Base-by-base conservation (phyloP, 305 asterid genomes). In the Rubia occidens region DNA sequence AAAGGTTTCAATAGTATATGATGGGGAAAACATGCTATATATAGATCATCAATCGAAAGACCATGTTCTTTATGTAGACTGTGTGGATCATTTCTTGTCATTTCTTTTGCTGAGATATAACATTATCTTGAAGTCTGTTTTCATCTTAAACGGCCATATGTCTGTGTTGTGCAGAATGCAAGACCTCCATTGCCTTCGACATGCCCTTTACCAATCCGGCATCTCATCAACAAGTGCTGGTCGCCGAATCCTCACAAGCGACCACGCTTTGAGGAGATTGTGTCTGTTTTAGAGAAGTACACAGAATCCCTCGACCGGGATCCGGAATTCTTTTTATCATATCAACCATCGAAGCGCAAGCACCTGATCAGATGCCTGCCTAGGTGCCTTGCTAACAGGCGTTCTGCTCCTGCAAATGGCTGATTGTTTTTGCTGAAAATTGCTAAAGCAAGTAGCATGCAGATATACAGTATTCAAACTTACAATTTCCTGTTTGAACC, bases 141-240 rank as follows among this genome's bases (percentile, higher is more conserved):
- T 14, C 60, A 20, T n/a, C 61, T 0, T 26, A 9, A 55, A 55
- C n/a, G 32, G 20, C 61, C 61, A 6, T 9, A n/a, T 42, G 68
- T 9, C 62, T 47, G 60, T 66, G 9, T 9, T 74, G 49, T 72
- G 71, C 86, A 93, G 98, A 88, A 90, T 72, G 92, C 88, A 59
- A 86, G 98, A 77, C 98, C 98, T 10, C 95, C 94, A 11, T 71
- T 93, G 79, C 98, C 97, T 6, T 66, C 95, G 14, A 73, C 86
- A 0, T 93, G 98, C 72, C 98, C 98, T 9, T 17, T 68, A 60
- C 88, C 95, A 40, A 74, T 93, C 65, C 81, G 82, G 43, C 79
- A 62, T 18, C 94, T 93, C 70, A 87, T 93, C 49, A 83, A 80
- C 24, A 89, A 84, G n/a, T 90, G 98, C 80, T 93, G 98, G 98